Base-by-base conservation (phyloP, 495 filamentous ascomycete species). In the Baudoinia panamericana region DNA sequence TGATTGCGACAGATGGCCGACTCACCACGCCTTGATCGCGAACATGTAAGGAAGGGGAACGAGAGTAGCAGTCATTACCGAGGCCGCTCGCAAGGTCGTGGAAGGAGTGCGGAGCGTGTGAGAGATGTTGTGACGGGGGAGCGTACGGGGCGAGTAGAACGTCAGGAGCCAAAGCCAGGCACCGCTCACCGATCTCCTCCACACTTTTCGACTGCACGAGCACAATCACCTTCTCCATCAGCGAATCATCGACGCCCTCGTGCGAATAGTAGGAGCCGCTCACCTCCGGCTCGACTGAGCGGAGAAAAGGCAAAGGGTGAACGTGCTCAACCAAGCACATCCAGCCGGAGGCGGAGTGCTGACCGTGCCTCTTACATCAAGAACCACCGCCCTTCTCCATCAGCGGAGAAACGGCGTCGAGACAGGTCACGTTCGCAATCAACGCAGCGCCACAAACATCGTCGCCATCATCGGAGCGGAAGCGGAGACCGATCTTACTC, bases 401-500 rank as follows among this genome's bases (percentile, higher is more conserved):
- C 56, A 42, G 52, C 56, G 15, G 37, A 50, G 31, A 59, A 56
- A 46, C 56, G 54, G 25, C 52, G 46, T 17, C 50, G 43, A 42
- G 57, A 38, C 41, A 43, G 44, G 4, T 54, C 49, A 9, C 49
- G 50, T 19, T 57, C 58, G 19, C 39, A 48, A 17, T 40, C 50
- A 11, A 39, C 33, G 27, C 54, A 54, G 17, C 38, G 32, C 13
- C 23, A 30, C 22, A 54, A 50, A 27, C 45, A 46, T 5, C 41
- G 29, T 7, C 55, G 48, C 39, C 56, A 51, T 34, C 30, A 38
- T 27, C 45, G 51, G 28, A 60, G 56, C 37, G 43, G 47, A 21
- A 61, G 56, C 29, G 8, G n/a, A 12, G 53, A 52, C 36, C 51
- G 51, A n/a, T n/a, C n/a, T n/a, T n/a, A n/a, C n/a, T n/a, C n/a